A percentile compares a stretch with the other conserved stretches of the same genome.
phyloP scores from a whole-genome alignment of 352 stramenopile species.

The Globisporangium spinosum region DNA sequence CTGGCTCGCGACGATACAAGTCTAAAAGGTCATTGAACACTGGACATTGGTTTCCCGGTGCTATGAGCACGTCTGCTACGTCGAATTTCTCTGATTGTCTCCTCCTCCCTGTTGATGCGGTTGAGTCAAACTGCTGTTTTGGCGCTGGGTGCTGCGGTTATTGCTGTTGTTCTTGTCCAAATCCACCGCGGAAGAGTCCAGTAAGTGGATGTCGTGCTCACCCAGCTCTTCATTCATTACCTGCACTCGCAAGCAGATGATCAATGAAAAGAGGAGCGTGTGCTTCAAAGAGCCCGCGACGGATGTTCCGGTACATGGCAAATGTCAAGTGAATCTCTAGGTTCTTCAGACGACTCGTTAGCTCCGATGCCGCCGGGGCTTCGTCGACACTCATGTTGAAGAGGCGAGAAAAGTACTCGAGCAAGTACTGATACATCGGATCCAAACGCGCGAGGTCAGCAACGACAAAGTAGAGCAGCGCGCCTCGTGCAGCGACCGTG shows the following conservation, averaged over 20 bases:
- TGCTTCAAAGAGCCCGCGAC: conserved; percentile 57
- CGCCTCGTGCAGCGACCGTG: conserved; percentile 44
- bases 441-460: conserved; percentile 54
- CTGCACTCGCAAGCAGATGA: conserved; percentile 58
- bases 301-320: conserved; percentile 69
- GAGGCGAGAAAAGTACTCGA: conserved; percentile 65
- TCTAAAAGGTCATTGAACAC: conserved; percentile 34
- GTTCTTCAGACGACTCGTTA: conserved; percentile 36
- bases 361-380: conserved; percentile 22
- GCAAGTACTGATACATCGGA: conserved; percentile 80
- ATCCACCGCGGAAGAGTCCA: conserved; percentile 24
- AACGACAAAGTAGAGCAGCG: conserved; percentile 72
- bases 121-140: background rate
- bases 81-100: conserved; percentile 7
- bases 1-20: conserved; percentile 40
- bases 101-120: background rate
- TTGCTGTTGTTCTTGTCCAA: conserved; percentile 1
- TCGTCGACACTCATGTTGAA: conserved; percentile 61
- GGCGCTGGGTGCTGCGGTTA: background rate
- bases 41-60: conserved; percentile 21
- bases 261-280: conserved; percentile 60
- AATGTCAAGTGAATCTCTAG: conserved; percentile 45
- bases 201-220: conserved; percentile 28
- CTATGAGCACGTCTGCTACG: conserved; percentile 25
- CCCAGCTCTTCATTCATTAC: conserved; percentile 38